These are phyloP conservation scores for Zygotorulaspora sp. DNA, from an alignment of 805 yeast species.

Conservation along the genomic window DNA sequence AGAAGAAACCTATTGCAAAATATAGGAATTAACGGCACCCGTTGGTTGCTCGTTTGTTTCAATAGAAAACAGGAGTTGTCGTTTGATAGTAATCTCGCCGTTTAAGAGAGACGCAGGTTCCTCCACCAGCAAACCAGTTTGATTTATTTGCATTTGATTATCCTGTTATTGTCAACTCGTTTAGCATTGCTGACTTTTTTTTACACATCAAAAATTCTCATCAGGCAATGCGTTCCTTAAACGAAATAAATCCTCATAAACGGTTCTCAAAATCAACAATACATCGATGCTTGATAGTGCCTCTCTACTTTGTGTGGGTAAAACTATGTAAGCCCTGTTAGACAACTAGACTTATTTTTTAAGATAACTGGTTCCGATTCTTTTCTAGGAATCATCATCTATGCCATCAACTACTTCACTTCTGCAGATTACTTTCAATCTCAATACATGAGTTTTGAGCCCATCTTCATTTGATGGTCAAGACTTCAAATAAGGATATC, in stretches of 20 bases:
- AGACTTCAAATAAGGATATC: no score
- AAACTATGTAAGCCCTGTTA: no score
- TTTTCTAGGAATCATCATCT: no score
- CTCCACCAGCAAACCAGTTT: background rate
- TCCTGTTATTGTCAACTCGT: conserved; percentile 1
- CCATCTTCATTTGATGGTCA: no score
- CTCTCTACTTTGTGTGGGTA: no score
- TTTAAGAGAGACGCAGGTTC: background rate
- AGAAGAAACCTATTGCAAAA: background rate
- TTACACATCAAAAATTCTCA: conserved; percentile 1
- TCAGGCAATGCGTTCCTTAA: conserved; percentile 1
- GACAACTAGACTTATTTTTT: no score
- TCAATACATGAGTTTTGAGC: no score
- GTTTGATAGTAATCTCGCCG: background rate
- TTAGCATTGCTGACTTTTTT: background rate
- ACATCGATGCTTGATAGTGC: background rate
- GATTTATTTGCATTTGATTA: background rate
- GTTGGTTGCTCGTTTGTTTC: background rate
- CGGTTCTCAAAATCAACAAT: no score
- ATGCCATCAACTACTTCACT: no score
- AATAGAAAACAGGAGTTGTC: background rate
- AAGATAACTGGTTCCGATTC: no score
- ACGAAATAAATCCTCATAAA: no score
- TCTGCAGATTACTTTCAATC: no score
- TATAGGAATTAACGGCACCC: conserved; percentile 1